Percentiles rank a stretch among this genome's conserved stretches.
Evolutionary conservation across 2,329 filamentous ascomycete species (phyloP).

Genomic region (Fusarium globosum): DNA sequence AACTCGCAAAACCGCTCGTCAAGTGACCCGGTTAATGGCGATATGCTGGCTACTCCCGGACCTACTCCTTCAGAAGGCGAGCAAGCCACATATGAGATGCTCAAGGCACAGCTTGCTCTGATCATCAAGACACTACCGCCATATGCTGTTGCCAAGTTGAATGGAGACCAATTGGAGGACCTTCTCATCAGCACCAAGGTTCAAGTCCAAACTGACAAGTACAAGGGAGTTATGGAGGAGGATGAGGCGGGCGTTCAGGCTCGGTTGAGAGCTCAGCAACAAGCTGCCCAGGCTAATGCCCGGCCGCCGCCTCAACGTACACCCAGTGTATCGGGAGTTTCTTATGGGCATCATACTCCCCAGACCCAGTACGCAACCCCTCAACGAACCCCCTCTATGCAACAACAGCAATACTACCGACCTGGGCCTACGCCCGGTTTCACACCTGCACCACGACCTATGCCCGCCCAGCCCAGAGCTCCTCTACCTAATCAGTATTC

Average conservation of each 20-base stretch:
- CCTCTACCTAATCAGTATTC: conserved; percentile 62
- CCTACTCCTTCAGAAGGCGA: conserved; percentile 75
- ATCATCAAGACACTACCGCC: conserved; percentile 83
- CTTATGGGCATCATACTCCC: conserved; percentile 58
- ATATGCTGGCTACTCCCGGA: conserved; percentile 74
- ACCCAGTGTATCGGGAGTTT: conserved; percentile 52
- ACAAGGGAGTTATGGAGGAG: conserved; percentile 84
- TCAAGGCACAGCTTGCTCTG: conserved; percentile 79
- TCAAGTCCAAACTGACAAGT: conserved; percentile 76
- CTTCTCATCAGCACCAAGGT: conserved; percentile 85
- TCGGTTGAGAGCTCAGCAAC: conserved; percentile 55
- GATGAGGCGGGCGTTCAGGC: conserved; percentile 73
- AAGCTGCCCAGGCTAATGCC: conserved; percentile 49
- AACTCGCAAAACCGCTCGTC: conserved; percentile 71
- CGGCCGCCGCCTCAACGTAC: conserved; percentile 54
- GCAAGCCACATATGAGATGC: conserved; percentile 72
- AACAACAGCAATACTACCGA: conserved; percentile 61
- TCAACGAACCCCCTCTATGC: conserved; percentile 57
- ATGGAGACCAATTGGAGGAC: conserved; percentile 86
- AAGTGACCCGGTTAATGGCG: conserved; percentile 71
- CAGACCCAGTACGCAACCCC: conserved; percentile 61
- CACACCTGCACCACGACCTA: conserved; percentile 55
- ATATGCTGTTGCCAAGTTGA: conserved; percentile 85
- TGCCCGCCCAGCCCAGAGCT: conserved; percentile 50
- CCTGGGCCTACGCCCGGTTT: conserved; percentile 53